phyloP scores from a whole-genome alignment of 345 rosid genomes.

The Odontarrhena argentea region DNA sequence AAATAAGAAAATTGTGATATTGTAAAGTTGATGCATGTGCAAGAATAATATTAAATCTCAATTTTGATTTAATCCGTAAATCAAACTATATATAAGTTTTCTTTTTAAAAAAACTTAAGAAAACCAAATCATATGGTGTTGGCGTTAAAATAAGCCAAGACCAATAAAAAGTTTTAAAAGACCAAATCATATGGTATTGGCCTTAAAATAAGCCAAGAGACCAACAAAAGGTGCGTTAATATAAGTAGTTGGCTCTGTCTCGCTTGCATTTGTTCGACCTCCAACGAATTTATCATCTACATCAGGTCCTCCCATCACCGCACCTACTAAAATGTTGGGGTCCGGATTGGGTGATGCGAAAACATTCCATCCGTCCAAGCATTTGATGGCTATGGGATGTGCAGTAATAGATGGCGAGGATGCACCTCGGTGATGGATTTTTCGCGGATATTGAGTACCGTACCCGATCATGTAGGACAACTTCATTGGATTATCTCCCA shows the following conservation, averaged over 20 bases:
- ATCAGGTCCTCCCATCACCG: slow-evolving; percentile 81
- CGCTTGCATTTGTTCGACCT: slow-evolving; percentile 60
- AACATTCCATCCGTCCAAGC: slow-evolving; percentile 61
- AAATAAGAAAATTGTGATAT: too few species aligned
- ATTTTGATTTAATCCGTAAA: too few species aligned
- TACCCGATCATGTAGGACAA: slow-evolving; percentile 93
- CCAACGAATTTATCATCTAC: slow-evolving; percentile 65
- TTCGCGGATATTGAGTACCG: slow-evolving; percentile 59
- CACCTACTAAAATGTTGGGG: slow-evolving; percentile 71
- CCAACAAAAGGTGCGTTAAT: slow-evolving; percentile 97
- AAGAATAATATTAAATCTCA: too few species aligned
- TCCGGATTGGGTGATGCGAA: slow-evolving; percentile 63
- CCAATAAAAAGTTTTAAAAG: too few species aligned
- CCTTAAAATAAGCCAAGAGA: slow-evolving; percentile 73
- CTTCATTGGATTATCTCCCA: slow-evolving; percentile 85
- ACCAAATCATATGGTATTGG: slow-evolving; percentile 48
- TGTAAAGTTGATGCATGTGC: too few species aligned
- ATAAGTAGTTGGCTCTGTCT: slow-evolving; percentile 86
- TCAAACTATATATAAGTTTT: too few species aligned
- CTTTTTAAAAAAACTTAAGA: too few species aligned
- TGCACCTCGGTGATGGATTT: slow-evolving; percentile 90
- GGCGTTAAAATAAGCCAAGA: too few species aligned
- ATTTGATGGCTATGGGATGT: slow-evolving; percentile 56
- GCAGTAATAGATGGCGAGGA: slow-evolving; percentile 62
- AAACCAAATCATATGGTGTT: too few species aligned